Conservation (phyloP, 805 yeast genomes). For the Yarrowia sp. region DNA sequence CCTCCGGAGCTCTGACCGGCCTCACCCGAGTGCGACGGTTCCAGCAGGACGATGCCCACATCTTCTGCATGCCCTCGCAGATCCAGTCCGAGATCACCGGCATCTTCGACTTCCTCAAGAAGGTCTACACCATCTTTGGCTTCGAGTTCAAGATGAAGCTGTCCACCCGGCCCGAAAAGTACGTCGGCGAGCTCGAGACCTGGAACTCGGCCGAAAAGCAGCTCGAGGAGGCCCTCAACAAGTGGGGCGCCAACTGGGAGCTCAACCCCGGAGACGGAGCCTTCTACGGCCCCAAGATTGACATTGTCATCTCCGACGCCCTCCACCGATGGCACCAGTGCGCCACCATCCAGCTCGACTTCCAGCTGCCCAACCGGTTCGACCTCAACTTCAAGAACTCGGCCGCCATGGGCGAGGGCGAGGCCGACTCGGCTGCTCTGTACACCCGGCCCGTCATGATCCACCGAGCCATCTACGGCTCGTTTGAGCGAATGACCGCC, state of each 20-base stretch:
- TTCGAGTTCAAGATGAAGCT: conserved; percentile 96
- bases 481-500: conserved; percentile 99
- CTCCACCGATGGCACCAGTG: conserved; percentile 97
- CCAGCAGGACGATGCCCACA: conserved; percentile 99
- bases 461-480: conserved; percentile 98
- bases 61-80: conserved; percentile 93
- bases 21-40: conserved; percentile 97
- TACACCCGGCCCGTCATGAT: conserved; percentile 95
- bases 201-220: conserved; percentile 92
- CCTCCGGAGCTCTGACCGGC: conserved; percentile 92
- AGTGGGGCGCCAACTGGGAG: conserved; percentile 92
- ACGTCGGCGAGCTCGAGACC: conserved; percentile 89
- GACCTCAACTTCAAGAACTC: conserved; percentile 79
- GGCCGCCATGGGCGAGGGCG: conserved; percentile 44
- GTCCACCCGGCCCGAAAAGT: conserved; percentile 96
- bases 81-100: conserved; percentile 83
- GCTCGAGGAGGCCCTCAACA: conserved; percentile 80
- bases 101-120: conserved; percentile 83
- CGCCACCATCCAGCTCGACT: conserved; percentile 98
- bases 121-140: conserved; percentile 89
- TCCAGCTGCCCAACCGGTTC: conserved; percentile 96
- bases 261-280: conserved; percentile 97
- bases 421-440: conserved; percentile 49
- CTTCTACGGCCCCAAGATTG: conserved; percentile 96
- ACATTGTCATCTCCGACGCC: conserved; percentile 93